Conservation (phyloP, 257 asterid genomes). For the Rhazya stricta region DNA sequence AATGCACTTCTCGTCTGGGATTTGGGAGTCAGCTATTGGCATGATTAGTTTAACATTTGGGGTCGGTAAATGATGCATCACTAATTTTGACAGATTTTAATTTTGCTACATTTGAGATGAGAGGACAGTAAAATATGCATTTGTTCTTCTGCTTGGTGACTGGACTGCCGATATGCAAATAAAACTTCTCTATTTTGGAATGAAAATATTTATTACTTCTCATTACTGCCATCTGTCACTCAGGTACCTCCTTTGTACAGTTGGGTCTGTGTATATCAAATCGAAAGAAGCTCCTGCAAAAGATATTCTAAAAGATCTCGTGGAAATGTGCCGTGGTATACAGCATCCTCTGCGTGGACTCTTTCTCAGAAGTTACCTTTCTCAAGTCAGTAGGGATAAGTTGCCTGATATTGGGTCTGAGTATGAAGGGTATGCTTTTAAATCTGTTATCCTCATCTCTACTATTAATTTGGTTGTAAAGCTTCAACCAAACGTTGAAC, state of each 20-base stretch:
- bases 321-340: conserved; percentile 96
- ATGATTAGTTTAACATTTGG: neutral
- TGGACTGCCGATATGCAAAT: neutral
- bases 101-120: neutral
- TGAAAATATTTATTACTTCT: conserved; percentile 5
- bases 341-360: conserved; percentile 98
- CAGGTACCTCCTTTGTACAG: conserved; percentile 96
- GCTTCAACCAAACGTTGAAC: neutral
- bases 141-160: neutral
- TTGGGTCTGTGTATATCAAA: conserved; percentile 89
- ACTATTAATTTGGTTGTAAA: neutral
- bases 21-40: neutral
- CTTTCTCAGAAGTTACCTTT: conserved; percentile 88
- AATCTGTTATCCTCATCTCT: neutral
- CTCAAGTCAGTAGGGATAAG: conserved; percentile 97
- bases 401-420: conserved; percentile 97
- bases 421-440: conserved; percentile 79
- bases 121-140: neutral
- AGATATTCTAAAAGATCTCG: conserved; percentile 96
- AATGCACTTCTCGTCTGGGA: neutral
- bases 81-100: neutral
- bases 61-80: neutral
- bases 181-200: neutral
- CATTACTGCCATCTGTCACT: conserved; percentile 20
- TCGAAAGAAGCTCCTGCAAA: conserved; percentile 99